Evolutionary conservation across 805 yeast species (phyloP), one percentile per base, ranked within the genome.

Genomic region (Ogataea paradorogensis): DNA sequence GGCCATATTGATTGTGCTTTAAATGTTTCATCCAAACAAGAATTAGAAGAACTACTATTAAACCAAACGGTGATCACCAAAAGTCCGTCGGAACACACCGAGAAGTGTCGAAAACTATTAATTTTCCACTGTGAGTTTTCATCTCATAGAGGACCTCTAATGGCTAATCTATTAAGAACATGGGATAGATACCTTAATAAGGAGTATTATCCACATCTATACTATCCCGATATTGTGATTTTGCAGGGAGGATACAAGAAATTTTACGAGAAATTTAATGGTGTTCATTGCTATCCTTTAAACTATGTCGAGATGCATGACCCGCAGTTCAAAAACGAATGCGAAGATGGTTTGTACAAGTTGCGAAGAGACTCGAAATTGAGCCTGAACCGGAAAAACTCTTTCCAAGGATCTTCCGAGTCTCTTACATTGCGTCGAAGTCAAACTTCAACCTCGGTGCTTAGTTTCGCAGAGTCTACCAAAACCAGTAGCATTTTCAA

Each of bases 71-170:
- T 51, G 21, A 49, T 43, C 41, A 41, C 37, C 7, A 35, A 41
- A 27, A 38, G 47, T 3, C 64, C 65, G 21, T 16, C 46, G 21
- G 56, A 53, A 15, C 51, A 52, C 30, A 53, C 61, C 6, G 25
- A 42, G 4, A 30, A 33, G 9, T 29, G 44, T 28, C 70, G 67
- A 14, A 70, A 69, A 15, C 65, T 93, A 40, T 60, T 91, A 6
- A 71, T 93, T 9, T 91, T 93, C 68, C 97, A 93, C 63, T 93
- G 99, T 65, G 99, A 93, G 63, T 91, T 88, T 60, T 83, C 95
- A 27, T 78, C 95, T 5, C 87, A 83, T 58, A 72, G 99, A 43
- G 96, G 98, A n/a, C 99, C 99, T 4, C 67, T 83, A 33, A 78
- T 93, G 84, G 98, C 98, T 1, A 70, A 80, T 38, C 89, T 88